phyloP scores from a whole-genome alignment of 1,284 basidiomycete species.

The Sporisorium reilianum region DNA sequence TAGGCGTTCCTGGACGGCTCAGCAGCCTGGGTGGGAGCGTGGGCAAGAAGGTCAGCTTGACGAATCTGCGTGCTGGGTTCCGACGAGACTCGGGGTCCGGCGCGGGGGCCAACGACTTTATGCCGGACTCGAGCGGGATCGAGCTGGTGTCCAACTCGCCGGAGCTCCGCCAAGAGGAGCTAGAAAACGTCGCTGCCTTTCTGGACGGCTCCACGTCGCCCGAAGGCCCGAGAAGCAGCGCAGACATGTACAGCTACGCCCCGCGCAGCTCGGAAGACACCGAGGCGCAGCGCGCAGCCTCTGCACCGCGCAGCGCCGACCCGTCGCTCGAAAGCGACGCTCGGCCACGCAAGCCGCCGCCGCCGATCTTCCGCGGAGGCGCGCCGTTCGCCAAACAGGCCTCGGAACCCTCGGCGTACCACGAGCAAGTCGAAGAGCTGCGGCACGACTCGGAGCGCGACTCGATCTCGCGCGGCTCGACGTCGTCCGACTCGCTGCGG shows the following conservation, averaged over 20 bases:
- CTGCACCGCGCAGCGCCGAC: background rate
- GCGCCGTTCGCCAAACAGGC: conserved; percentile 2
- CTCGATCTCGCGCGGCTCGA: conserved; percentile 24
- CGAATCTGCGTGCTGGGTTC: conserved; percentile 26
- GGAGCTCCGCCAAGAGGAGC: background rate
- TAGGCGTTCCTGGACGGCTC: conserved; percentile 31
- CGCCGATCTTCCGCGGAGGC: conserved; percentile 17
- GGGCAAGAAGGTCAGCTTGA: conserved; percentile 35
- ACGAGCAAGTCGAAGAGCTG: conserved; percentile 21
- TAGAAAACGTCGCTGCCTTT: background rate
- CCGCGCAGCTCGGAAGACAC: background rate
- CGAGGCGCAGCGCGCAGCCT: background rate
- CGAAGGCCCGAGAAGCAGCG: conserved; percentile 32
- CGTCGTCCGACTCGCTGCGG: conserved; percentile 24
- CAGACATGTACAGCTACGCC: conserved; percentile 26
- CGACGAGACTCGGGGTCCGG: conserved; percentile 15
- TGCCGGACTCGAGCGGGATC: too few relatives aligned
- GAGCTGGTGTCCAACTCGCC: conserved; percentile 32
- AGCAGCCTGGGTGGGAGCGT: conserved; percentile 32
- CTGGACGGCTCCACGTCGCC: background rate
- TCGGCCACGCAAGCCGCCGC: background rate
- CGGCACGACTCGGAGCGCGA: conserved; percentile 16
- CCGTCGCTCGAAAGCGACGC: background rate
- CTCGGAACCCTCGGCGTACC: conserved; percentile 14
- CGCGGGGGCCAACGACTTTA: too few relatives aligned